Evolutionary conservation across 2,329 filamentous ascomycete species (phyloP).

Genomic region (Penicillium sp.): DNA sequence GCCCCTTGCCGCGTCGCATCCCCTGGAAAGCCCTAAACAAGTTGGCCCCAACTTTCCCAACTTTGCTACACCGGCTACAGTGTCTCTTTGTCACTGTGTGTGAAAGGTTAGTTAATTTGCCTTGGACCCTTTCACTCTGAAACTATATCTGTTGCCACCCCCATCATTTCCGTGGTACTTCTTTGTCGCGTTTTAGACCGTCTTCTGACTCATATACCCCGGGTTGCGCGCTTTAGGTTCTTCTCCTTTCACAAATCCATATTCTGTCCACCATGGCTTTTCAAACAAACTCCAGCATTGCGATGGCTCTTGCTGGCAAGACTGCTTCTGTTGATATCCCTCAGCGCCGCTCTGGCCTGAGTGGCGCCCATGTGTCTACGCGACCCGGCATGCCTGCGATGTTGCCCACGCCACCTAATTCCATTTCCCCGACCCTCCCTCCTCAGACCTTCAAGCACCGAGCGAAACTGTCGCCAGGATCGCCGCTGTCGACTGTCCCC

Average conservation of each 20-base stretch:
- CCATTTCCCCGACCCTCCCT: slow-evolving; percentile 82
- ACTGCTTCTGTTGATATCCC: slow-evolving; percentile 51
- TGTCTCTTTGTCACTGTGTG: slow-evolving; percentile 16
- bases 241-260: slow-evolving; percentile 8
- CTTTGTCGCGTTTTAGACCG: slow-evolving; percentile 16
- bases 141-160: slow-evolving; percentile 14
- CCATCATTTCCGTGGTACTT: slow-evolving; percentile 14
- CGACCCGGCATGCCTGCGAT: slow-evolving; percentile 36
- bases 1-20: slow-evolving; percentile 25
- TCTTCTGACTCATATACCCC: slow-evolving; percentile 26
- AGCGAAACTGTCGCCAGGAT: slow-evolving; percentile 38
- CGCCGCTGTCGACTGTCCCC: slow-evolving; percentile 46
- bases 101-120: slow-evolving; percentile 20
- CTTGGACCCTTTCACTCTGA: neutral
- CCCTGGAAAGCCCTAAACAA: slow-evolving; percentile 17
- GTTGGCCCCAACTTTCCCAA: neutral
- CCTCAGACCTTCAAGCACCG: slow-evolving; percentile 75
- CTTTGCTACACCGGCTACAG: slow-evolving; percentile 9
- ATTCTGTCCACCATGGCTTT: slow-evolving; percentile 43
- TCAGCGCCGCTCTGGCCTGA: slow-evolving; percentile 40
- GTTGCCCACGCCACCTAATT: slow-evolving; percentile 90
- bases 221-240: slow-evolving; percentile 7
- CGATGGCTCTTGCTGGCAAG: slow-evolving; percentile 51
- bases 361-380: slow-evolving; percentile 32
- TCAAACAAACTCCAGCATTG: slow-evolving; percentile 46